Evolutionary conservation across 179 eudicot species (phyloP), one percentile per base, ranked within the genome.

Genomic region (Vitellaria paradoxa): DNA sequence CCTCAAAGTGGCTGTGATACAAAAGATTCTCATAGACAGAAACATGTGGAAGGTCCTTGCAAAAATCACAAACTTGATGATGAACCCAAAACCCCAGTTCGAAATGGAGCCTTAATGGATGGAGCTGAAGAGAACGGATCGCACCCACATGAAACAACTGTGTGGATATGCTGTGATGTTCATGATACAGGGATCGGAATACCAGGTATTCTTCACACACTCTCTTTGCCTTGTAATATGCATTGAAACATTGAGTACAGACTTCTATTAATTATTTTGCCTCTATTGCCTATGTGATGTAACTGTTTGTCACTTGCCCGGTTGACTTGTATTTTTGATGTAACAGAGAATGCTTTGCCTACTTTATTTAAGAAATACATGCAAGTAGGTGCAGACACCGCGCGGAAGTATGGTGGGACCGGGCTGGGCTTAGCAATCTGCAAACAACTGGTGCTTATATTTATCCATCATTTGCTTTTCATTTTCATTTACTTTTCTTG

Each of bases 401-500:
- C 97, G 76, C 82, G 98, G 45, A 94, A 94, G 85, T 94, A 94
- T 81, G 98, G 98, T 46, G 98, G 98, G 75, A 94, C 97, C 30
- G 97, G 98, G 75, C 83, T 94, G 18, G 98, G 60, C 17, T 15
- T 55, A 97, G 95, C 98, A 79, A 93, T 93, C 81, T 92, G 98
- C 87, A 93, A 93, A 85, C 98, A 94, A 76, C 84, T 94, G 92
- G 98, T 93, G 84, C 81, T 14, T 72, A 70, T 77, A 69, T 26
- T 56, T 13, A 10, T 6, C 76, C 42, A 7, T 30, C 37, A 30
- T 65, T 62, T 5, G 63, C 57, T 53, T 59, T 55, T 40, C 23
- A 5, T 6, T 21, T 17, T 11, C 18, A 12, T 42, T 56, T 53
- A 30, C 17, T n/a, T n/a, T 71, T 75, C 74, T 30, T 7, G 60